Evolutionary conservation across 345 rosid genomes (phyloP), one percentile per base, ranked within the genome.

Genomic region (Raphanus raphanistrum): DNA sequence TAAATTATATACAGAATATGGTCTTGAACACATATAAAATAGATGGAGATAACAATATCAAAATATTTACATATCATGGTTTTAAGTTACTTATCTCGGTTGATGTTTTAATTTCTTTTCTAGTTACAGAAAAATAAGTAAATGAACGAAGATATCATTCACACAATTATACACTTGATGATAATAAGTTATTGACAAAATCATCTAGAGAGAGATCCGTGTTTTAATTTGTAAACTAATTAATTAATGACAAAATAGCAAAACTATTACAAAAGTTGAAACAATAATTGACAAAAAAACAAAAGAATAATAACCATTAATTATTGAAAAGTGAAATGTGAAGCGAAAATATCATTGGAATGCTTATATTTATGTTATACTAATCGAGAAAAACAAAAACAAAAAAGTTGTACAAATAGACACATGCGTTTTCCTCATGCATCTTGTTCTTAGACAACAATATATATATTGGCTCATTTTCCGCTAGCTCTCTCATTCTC

Each of bases 371-470:
- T 11, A 59, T 59, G 6, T 11, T 27, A 50, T 33, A 58, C 63
- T 63, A 69, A 74, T 63, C 8, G 61, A 59, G 12, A 63, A 31
- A 50, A 61, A 68, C 28, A 66, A 59, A 66, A 45, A 52, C n/a
- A 12, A 45, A 61, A 70, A 74, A 45, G 52, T 38, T 26, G 71
- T 54, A 64, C 54, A 70, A 63, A 68, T 64, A 75, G 76, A 65
- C 77, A 72, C 76, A 76, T 71, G 72, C 83, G 80, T 78, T 77
- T 76, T 81, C 87, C 59, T 65, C 66, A 73, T 86, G 87, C 61
- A 60, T 73, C 45, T 74, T 72, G 62, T 10, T 66, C 70, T 74
- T 74, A 82, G 78, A 78, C 75, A 75, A 55, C 65, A 74, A 32
- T 67, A 73, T 72, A 70, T 66, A 74, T 62, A 79, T 13, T 35